These are phyloP conservation scores for Chlorella variabilis DNA, from an alignment of 163 green algal genomes.

Conservation along the genomic window DNA sequence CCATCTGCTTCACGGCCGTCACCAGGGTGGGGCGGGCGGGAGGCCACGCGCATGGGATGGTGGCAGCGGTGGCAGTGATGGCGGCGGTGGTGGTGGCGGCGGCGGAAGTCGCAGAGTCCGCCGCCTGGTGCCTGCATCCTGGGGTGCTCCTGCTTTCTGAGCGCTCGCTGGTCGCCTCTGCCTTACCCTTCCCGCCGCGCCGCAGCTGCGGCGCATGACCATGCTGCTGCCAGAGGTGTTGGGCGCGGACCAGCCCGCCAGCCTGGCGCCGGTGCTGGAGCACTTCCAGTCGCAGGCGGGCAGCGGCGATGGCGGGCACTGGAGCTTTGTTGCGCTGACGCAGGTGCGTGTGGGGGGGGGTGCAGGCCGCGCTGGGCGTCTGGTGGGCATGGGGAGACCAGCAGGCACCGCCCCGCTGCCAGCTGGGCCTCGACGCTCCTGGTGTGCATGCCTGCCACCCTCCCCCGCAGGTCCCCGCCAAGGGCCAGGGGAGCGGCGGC, in stretches of 20 bases:
- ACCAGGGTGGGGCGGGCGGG: constrained; percentile 3
- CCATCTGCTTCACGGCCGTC: constrained; percentile 27
- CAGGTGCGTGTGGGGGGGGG: neutral
- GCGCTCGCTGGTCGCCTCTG: neutral
- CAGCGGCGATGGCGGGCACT: neutral
- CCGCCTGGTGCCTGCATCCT: neutral
- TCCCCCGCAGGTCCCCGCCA: neutral
- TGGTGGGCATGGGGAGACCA: no score
- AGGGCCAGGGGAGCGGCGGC: neutral
- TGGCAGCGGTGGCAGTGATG: neutral
- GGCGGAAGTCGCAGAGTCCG: no score
- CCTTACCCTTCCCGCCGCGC: neutral
- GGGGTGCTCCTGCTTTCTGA: no score
- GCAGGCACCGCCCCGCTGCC: no score
- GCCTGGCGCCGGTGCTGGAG: neutral
- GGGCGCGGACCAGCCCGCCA: constrained; percentile 2
- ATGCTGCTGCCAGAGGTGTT: constrained; percentile 29
- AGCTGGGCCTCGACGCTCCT: no score
- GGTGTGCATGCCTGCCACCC: neutral
- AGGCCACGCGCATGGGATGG: no score
- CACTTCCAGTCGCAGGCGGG: constrained; percentile 5
- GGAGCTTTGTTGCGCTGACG: constrained; percentile 26
- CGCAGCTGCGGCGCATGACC: constrained; percentile 27
- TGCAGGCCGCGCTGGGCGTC: no score
- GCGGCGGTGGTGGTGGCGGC: no score